phyloP scores from a whole-genome alignment of 192 early-diverging fungal genomes.

The Pilobolus umbonatus region DNA sequence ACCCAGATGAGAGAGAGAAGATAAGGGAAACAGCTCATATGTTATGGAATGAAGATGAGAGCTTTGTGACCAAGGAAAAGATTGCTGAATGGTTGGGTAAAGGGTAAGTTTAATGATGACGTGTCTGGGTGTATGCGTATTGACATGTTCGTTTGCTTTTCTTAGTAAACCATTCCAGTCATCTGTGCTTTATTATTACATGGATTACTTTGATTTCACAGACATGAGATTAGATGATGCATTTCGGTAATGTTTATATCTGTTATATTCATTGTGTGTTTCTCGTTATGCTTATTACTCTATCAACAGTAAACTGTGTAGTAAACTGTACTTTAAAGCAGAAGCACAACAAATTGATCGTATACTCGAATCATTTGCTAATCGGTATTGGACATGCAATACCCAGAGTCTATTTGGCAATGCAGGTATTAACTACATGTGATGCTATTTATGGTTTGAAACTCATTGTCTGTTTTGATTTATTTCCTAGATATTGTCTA shows the following conservation, averaged over 20 bases:
- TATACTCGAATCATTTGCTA: conserved; percentile 76
- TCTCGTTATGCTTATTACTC: not conserved
- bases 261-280: not conserved
- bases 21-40: conserved; percentile 19
- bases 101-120: conserved; percentile 18
- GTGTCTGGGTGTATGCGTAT: too few relatives aligned
- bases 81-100: conserved; percentile 45
- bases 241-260: conserved; percentile 57
- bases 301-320: conserved; percentile 55
- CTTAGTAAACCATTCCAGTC: conserved; percentile 45
- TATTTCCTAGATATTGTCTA: conserved; percentile 69
- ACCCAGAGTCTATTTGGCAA: conserved; percentile 44
- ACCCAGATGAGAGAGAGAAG: not conserved
- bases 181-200: conserved; percentile 59
- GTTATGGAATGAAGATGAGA: conserved; percentile 37
- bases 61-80: conserved; percentile 32
- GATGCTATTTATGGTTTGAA: not conserved
- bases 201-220: conserved; percentile 72
- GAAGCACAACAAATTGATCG: conserved; percentile 94
- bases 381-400: conserved; percentile 83
- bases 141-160: not conserved
- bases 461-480: not conserved
- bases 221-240: conserved; percentile 71
- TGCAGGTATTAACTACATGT: conserved; percentile 16
- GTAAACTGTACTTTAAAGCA: conserved; percentile 76